A percentile compares a stretch with the other conserved stretches of the same genome.
Conservation (phyloP, 129 eudicot species). For the Centella asiatica region DNA sequence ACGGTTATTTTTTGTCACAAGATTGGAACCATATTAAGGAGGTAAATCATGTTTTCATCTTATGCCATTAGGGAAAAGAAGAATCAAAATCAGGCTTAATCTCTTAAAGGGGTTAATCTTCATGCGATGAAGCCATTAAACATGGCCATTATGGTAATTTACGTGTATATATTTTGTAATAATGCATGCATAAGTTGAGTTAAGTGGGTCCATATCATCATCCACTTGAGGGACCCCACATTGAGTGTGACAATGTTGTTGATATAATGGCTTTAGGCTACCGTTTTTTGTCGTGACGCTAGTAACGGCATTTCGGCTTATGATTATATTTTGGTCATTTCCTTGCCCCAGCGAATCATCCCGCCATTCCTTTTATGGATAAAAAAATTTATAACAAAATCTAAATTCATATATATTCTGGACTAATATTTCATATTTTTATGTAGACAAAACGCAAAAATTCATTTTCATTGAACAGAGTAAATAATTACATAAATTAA, state of each 20-base stretch:
- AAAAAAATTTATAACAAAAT: no score
- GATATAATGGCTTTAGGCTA: slow-evolving; percentile 8
- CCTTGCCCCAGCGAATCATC: background rate
- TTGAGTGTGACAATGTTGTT: slow-evolving; percentile 11
- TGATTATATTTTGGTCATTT: slow-evolving; percentile 36
- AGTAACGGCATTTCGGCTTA: slow-evolving; percentile 47
- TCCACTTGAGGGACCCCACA: slow-evolving; percentile 2
- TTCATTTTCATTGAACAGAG: no score
- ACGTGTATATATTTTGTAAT: background rate
- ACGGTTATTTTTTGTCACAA: slow-evolving; percentile 8
- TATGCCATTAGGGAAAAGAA: background rate
- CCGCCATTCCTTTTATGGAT: background rate
- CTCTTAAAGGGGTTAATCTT: background rate
- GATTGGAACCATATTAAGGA: background rate
- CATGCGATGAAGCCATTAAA: background rate
- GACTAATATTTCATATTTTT: no score
- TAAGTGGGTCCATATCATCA: slow-evolving; percentile 5
- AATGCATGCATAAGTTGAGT: background rate
- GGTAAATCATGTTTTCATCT: background rate
- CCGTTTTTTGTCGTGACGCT: slow-evolving; percentile 32
- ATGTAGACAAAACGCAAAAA: background rate
- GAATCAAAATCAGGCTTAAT: slow-evolving; percentile 5
- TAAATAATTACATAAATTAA: no score
- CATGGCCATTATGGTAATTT: background rate
- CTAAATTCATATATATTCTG: no score